A percentile compares a stretch with the other conserved stretches of the same genome.
Evolutionary conservation across 805 yeast genomes (phyloP).

Genomic region (Yarrowia hollandica): DNA sequence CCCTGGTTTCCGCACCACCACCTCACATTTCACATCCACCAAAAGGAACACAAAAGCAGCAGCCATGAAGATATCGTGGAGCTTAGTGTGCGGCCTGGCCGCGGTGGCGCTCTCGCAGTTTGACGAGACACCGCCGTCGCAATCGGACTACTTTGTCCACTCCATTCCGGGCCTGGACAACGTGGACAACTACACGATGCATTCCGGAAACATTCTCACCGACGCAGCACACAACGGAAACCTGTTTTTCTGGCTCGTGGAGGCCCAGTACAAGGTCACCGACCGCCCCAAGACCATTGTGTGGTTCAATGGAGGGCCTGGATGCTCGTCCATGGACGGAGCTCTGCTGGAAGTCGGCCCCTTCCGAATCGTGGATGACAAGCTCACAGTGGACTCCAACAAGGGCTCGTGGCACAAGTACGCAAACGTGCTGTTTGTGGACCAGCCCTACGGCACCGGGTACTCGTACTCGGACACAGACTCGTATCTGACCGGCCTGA

Average conservation of each 20-base stretch:
- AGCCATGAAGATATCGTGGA: conserved; percentile 2
- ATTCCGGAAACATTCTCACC: conserved; percentile 54
- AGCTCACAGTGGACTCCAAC: conserved; percentile 51
- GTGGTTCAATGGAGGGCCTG: conserved; percentile 99
- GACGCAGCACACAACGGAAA: conserved; percentile 54
- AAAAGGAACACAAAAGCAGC: neutral
- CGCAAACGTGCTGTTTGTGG: conserved; percentile 80
- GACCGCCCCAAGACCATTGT: conserved; percentile 51
- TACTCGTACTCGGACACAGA: conserved; percentile 61
- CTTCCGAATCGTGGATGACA: conserved; percentile 54
- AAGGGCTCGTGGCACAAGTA: conserved; percentile 80
- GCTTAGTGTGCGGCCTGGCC: conserved; percentile 1
- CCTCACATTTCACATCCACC: neutral
- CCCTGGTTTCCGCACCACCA: neutral
- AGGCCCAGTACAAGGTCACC: conserved; percentile 40
- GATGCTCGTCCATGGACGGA: conserved; percentile 98
- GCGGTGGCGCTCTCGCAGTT: neutral
- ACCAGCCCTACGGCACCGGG: conserved; percentile 95
- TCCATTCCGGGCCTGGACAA: conserved; percentile 11
- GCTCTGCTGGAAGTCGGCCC: conserved; percentile 94
- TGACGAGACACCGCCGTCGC: conserved; percentile 8
- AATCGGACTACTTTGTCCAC: conserved; percentile 15
- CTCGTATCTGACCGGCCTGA: conserved; percentile 44
- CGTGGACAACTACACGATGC: conserved; percentile 41
- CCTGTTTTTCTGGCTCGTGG: conserved; percentile 78